These are phyloP conservation scores for Tetrahymena elliotti DNA, from an alignment of 73 alveolate species.

Conservation along the genomic window DNA sequence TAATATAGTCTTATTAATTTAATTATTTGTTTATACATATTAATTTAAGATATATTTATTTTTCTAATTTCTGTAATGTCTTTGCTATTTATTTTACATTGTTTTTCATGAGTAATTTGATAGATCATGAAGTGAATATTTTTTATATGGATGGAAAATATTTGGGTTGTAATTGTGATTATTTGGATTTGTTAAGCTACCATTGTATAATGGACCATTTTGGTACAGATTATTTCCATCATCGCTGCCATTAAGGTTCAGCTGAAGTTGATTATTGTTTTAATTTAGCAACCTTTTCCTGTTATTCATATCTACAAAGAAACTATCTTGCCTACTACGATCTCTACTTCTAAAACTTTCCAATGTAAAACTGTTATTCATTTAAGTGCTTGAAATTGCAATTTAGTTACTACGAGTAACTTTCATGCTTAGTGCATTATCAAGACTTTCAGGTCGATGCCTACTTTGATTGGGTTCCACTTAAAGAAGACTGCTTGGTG, in stretches of 20 bases:
- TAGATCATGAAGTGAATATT: not conserved
- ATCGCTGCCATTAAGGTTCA: not conserved
- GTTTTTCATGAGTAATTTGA: not conserved
- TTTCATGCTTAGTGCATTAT: not conserved
- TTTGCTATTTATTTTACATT: not conserved
- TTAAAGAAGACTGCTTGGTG: not conserved
- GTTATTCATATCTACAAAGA: not conserved
- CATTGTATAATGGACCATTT: not conserved
- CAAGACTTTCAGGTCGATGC: not conserved
- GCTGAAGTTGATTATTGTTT: not conserved
- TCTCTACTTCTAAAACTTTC: not conserved
- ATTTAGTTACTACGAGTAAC: not conserved
- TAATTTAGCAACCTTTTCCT: not conserved
- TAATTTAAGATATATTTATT: not conserved
- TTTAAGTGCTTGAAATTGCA: not conserved
- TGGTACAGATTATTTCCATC: not conserved
- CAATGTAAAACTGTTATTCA: not conserved
- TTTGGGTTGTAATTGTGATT: not conserved
- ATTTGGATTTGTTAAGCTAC: not conserved
- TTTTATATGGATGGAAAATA: not conserved
- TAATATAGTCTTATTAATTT: no score
- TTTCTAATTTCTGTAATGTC: not conserved
- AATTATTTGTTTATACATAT: no score
- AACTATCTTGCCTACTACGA: not conserved
- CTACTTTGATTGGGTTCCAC: not conserved